A percentile compares a stretch with the other conserved stretches of the same genome.
Evolutionary conservation across 2,329 filamentous ascomycete genomes (phyloP).

Genomic region (Curvularia sp.): DNA sequence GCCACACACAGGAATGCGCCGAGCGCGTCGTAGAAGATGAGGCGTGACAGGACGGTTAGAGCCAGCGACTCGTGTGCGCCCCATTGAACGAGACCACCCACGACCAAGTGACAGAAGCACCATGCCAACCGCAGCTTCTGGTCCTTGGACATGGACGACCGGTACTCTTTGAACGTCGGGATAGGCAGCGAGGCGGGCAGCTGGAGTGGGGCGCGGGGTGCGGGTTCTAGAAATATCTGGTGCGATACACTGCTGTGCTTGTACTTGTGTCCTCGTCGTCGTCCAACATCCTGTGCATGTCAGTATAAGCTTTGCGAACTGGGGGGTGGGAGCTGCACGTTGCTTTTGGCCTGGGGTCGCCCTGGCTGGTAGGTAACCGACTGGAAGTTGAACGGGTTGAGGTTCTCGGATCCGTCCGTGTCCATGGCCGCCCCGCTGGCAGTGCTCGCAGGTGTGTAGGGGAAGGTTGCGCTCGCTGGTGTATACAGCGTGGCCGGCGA

Average conservation of each 20-base stretch:
- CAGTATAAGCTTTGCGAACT: conserved; percentile 19
- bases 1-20: conserved; percentile 89
- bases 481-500: conserved; percentile 44
- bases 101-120: conserved; percentile 85
- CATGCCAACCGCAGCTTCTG: conserved; percentile 84
- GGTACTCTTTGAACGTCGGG: conserved; percentile 86
- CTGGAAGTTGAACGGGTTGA: conserved; percentile 93
- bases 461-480: conserved; percentile 45
- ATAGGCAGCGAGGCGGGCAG: conserved; percentile 91
- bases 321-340: conserved; percentile 27
- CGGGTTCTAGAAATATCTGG: conserved; percentile 94
- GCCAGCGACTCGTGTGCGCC: conserved; percentile 84
- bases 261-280: conserved; percentile 94
- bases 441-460: conserved; percentile 40
- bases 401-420: conserved; percentile 46
- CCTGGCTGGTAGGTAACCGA: conserved; percentile 61
- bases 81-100: conserved; percentile 86
- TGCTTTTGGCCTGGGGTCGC: conserved; percentile 76
- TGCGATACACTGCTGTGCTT: conserved; percentile 96
- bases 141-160: conserved; percentile 86
- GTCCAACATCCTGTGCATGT: conserved; percentile 75
- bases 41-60: conserved; percentile 88
- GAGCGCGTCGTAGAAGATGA: conserved; percentile 94
- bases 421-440: conserved; percentile 38
- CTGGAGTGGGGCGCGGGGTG: conserved; percentile 81